Evolutionary conservation across 495 filamentous ascomycete genomes (phyloP).

Genomic region (Tuber microsphaerosporum): DNA sequence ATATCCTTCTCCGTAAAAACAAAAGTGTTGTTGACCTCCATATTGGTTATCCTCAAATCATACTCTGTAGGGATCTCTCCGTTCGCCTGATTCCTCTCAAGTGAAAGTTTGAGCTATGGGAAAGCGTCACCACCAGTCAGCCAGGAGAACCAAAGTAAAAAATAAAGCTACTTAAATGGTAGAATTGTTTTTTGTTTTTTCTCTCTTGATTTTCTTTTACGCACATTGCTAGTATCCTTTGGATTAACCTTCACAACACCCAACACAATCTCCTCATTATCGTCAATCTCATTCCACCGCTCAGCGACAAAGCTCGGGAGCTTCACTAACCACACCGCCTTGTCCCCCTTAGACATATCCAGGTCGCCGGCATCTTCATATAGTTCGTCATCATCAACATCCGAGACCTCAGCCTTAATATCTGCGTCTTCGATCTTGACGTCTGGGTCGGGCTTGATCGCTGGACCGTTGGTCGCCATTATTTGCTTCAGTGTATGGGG

Average conservation of each 20-base stretch:
- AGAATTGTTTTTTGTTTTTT: not conserved
- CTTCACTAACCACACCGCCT: slow-evolving; percentile 40
- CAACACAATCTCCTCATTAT: slow-evolving; percentile 40
- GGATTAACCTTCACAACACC: slow-evolving; percentile 38
- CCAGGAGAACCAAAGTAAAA: not conserved
- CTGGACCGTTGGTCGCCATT: not conserved
- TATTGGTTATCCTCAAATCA: slow-evolving; percentile 59
- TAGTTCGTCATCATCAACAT: slow-evolving; percentile 35
- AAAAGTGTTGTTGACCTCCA: slow-evolving; percentile 66
- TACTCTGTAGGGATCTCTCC: slow-evolving; percentile 71
- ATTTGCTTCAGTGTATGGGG: not conserved
- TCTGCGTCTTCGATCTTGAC: slow-evolving; percentile 1
- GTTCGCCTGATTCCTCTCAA: slow-evolving; percentile 35
- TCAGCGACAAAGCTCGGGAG: slow-evolving; percentile 38
- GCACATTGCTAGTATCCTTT: slow-evolving; percentile 21
- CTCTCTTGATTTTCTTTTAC: not conserved
- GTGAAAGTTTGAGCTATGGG: slow-evolving; percentile 29
- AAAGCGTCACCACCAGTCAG: slow-evolving; percentile 1
- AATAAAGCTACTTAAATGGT: slow-evolving; percentile 17
- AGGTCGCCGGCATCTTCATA: slow-evolving; percentile 41
- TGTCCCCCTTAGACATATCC: slow-evolving; percentile 31
- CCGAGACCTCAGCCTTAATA: slow-evolving; percentile 25
- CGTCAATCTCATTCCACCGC: slow-evolving; percentile 41
- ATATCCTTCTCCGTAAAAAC: slow-evolving; percentile 89
- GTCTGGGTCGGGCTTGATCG: not conserved